A percentile compares a stretch with the other conserved stretches of the same genome.
Conservation (phyloP, 2,329 filamentous ascomycete genomes). For the Monilinia aucupariae region DNA sequence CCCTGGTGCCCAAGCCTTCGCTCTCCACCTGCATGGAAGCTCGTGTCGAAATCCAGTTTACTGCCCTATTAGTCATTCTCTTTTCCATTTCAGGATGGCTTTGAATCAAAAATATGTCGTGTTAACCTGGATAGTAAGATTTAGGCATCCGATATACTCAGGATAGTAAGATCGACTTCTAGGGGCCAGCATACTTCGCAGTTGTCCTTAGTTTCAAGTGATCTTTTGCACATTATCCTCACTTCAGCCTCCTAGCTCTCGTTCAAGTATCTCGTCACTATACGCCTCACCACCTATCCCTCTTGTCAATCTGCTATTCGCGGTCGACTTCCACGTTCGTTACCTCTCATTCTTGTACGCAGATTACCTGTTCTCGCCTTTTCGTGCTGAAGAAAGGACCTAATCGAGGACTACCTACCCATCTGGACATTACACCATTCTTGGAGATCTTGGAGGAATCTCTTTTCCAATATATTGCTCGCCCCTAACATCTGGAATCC, state of each 20-base stretch:
- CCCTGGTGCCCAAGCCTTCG: slow-evolving; percentile 2
- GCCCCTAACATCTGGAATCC: neutral
- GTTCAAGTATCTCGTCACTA: slow-evolving; percentile 14
- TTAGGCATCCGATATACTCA: slow-evolving; percentile 13
- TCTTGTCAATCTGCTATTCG: slow-evolving; percentile 15
- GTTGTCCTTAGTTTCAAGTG: slow-evolving; percentile 16
- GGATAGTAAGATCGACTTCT: slow-evolving; percentile 17
- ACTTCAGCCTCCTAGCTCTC: slow-evolving; percentile 15
- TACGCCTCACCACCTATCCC: neutral
- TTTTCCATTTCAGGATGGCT: slow-evolving; percentile 8
- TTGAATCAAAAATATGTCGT: slow-evolving; percentile 14
- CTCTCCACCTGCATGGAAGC: slow-evolving; percentile 10
- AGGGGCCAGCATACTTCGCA: slow-evolving; percentile 13
- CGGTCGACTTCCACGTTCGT: slow-evolving; percentile 17
- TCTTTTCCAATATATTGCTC: slow-evolving; percentile 9
- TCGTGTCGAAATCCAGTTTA: slow-evolving; percentile 13
- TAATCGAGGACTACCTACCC: slow-evolving; percentile 2
- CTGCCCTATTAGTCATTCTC: slow-evolving; percentile 11
- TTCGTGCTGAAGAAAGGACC: slow-evolving; percentile 1
- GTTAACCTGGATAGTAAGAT: slow-evolving; percentile 14
- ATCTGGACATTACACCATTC: neutral
- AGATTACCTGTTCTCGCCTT: neutral
- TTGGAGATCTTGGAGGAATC: neutral
- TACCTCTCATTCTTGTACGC: slow-evolving; percentile 7
- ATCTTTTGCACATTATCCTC: slow-evolving; percentile 14